Conservation (phyloP, 164 flowering plant genomes). For the Echeveria elegans region DNA sequence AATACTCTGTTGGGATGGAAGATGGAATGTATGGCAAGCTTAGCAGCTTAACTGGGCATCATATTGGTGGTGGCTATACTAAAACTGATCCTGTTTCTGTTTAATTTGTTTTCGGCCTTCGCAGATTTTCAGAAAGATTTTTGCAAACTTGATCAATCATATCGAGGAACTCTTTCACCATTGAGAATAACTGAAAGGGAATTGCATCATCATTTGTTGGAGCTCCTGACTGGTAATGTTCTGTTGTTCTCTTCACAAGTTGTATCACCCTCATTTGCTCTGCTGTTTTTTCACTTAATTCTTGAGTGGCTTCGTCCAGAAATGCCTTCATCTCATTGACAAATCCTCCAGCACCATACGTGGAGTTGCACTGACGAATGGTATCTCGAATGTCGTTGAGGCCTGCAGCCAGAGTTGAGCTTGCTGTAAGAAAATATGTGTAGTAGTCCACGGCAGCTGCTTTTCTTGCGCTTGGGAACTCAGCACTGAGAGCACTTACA, state of each 20-base stretch:
- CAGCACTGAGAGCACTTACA: constrained; percentile 32
- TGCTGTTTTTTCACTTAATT: constrained; percentile 17
- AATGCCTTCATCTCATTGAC: constrained; percentile 22
- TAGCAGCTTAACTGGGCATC: constrained; percentile 18
- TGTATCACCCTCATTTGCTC: constrained; percentile 29
- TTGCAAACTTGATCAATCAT: constrained; percentile 39
- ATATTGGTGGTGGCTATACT: constrained; percentile 7
- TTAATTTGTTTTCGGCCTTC: constrained; percentile 15
- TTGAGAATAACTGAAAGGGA: constrained; percentile 29
- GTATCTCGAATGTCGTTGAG: constrained; percentile 14
- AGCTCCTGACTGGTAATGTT: constrained; percentile 29
- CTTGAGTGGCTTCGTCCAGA: constrained; percentile 22
- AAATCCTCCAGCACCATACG: constrained; percentile 15
- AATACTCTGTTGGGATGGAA: neutral
- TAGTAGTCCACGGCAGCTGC: constrained; percentile 26
- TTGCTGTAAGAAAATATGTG: constrained; percentile 14
- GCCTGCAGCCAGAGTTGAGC: constrained; percentile 19
- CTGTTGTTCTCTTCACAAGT: constrained; percentile 26
- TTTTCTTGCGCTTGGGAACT: constrained; percentile 33
- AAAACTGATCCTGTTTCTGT: constrained; percentile 12
- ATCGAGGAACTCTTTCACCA: constrained; percentile 29
- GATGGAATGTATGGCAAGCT: constrained; percentile 25
- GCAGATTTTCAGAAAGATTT: constrained; percentile 28
- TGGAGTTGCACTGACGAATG: constrained; percentile 11
- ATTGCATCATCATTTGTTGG: constrained; percentile 13